Evolutionary conservation across 176 grass and related monocot species (phyloP), one percentile per base, ranked within the genome.

Genomic region (Thalia dealbata): DNA sequence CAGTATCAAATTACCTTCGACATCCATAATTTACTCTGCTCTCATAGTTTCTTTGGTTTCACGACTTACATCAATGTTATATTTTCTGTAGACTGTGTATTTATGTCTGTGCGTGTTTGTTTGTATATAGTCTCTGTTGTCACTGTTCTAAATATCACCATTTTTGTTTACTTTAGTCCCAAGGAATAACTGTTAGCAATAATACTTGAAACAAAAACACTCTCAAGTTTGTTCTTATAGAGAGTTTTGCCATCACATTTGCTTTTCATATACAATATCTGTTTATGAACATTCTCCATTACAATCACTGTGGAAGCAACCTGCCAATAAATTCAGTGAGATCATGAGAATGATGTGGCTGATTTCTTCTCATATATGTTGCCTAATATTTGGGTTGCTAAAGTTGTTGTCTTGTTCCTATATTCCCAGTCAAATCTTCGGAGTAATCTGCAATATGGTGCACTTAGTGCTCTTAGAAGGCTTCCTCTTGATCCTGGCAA

Each of bases 401-500:
- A 21, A 60, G 56, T 24, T 23, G n/a, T 59, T 59, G 56, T 25
- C 21, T 61, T 8, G n/a, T 26, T 61, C 56, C 25, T n/a, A 61
- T 61, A 13, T 30, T 70, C 12, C 29, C 83, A 99, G 95, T 93
- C 87, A 66, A 88, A 83, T 63, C 83, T 88, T 70, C 82, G 83
- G 48, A 77, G 83, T 84, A 99, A 99, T 71, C 84, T 99, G 83
- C 95, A 99, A 81, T 99, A 91, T 88, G 95, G 81, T 80, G 85
- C 95, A 65, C 70, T 99, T 74, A 93, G 87, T 93, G 90, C 95
- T 78, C 77, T 99, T 23, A 91, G 95, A 88, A 99, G 95, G 80
- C 90, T 99, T 78, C 90, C 90, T 84, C 81, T 99, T 72, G 90
- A 99, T 93, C 95, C 79, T 81, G 87, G 95, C 70, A 93, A 99